A percentile compares a stretch with the other conserved stretches of the same genome.
Evolutionary conservation across 2,329 filamentous ascomycete genomes (phyloP).

Genomic region (Colletotrichum musicola): DNA sequence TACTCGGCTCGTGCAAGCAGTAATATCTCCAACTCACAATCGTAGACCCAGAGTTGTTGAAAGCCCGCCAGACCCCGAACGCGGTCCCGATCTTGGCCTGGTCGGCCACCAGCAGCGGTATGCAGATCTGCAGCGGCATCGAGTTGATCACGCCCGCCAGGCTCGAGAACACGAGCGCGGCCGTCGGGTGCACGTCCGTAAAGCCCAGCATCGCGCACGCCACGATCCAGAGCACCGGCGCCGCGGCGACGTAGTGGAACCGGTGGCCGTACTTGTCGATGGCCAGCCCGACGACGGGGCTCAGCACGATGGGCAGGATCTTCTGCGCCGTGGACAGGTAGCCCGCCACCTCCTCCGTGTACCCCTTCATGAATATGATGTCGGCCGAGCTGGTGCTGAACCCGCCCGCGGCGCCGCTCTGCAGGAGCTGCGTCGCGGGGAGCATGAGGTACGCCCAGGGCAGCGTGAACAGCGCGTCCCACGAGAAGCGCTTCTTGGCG

Average conservation of each 20-base stretch:
- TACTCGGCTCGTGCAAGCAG: too few species aligned
- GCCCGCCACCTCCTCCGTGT: conserved; percentile 42
- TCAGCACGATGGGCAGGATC: conserved; percentile 41
- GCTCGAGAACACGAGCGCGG: conserved; percentile 40
- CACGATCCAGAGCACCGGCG: conserved; percentile 42
- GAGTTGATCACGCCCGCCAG: conserved; percentile 42
- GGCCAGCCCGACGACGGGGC: conserved; percentile 38
- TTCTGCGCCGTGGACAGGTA: conserved; percentile 42
- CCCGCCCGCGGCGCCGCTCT: conserved; percentile 41
- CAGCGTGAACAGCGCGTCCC: conserved; percentile 37
- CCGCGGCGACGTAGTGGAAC: conserved; percentile 42
- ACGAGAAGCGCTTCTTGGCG: conserved; percentile 39
- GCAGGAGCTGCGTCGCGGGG: conserved; percentile 41
- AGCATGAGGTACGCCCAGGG: conserved; percentile 44
- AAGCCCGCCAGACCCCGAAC: conserved; percentile 42
- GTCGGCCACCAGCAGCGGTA: conserved; percentile 43
- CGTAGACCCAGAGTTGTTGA: conserved; percentile 43
- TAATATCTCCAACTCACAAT: too few species aligned
- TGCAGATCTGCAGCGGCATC: conserved; percentile 43
- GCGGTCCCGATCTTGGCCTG: conserved; percentile 44
- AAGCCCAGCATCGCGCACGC: conserved; percentile 42
- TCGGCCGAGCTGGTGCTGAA: conserved; percentile 42
- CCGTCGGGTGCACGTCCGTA: conserved; percentile 40
- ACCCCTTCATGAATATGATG: conserved; percentile 44
- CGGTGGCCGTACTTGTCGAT: conserved; percentile 44